phyloP scores from a whole-genome alignment of 2,329 filamentous ascomycete species.

The Alternaria ethzedia region DNA sequence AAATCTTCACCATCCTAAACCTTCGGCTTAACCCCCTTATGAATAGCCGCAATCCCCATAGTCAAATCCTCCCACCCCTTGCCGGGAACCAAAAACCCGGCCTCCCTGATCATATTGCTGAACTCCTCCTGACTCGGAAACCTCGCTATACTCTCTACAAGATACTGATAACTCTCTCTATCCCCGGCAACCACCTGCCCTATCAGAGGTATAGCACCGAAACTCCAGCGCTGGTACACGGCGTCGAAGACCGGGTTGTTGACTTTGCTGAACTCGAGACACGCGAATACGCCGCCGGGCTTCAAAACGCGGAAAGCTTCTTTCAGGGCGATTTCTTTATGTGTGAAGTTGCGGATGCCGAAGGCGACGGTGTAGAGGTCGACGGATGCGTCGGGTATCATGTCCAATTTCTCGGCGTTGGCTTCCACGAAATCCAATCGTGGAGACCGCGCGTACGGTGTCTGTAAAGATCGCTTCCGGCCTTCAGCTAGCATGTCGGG shows the following conservation, averaged over 20 bases:
- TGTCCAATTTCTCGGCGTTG: constrained; percentile 79
- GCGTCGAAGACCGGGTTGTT: constrained; percentile 78
- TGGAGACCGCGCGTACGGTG: constrained; percentile 62
- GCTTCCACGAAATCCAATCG: constrained; percentile 80
- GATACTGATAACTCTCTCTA: constrained; percentile 94
- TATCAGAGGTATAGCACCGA: constrained; percentile 90
- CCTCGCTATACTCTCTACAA: constrained; percentile 95
- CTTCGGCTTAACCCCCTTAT: constrained; percentile 88
- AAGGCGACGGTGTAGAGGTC: constrained; percentile 98
- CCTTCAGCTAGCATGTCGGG: constrained; percentile 92
- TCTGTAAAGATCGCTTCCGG: constrained; percentile 73
- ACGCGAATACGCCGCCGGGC: constrained; percentile 94
- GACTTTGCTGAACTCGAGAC: constrained; percentile 92
- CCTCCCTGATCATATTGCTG: constrained; percentile 78
- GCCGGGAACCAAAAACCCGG: constrained; percentile 83
- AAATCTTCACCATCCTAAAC: background rate
- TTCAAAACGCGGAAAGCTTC: constrained; percentile 90
- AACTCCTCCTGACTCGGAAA: constrained; percentile 90
- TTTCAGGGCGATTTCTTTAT: constrained; percentile 80
- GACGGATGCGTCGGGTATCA: constrained; percentile 72
- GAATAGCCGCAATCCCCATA: constrained; percentile 91
- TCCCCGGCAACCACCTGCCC: constrained; percentile 94
- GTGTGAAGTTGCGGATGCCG: constrained; percentile 95
- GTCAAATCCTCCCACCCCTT: constrained; percentile 83
- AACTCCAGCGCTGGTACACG: constrained; percentile 95